phyloP scores from a whole-genome alignment of 352 stramenopile species.

The Phytophthora ramorum region DNA sequence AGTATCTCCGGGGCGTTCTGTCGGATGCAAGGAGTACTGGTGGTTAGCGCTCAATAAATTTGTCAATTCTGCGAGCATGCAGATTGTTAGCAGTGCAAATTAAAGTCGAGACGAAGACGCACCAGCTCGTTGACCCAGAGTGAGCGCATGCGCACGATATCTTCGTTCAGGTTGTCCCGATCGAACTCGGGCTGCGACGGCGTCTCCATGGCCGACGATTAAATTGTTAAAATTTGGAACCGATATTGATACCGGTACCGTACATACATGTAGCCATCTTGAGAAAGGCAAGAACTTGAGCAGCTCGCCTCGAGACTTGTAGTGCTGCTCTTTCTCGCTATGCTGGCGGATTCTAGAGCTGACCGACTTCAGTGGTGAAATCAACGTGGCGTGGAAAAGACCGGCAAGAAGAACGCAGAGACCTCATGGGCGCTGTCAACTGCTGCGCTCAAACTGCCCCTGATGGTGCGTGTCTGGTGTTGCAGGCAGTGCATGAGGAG shows the following conservation, averaged over 20 bases:
- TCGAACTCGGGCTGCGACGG: conserved; percentile 51
- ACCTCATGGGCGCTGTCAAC: conserved; percentile 40
- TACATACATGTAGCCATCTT: conserved; percentile 17
- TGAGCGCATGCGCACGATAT: conserved; percentile 69
- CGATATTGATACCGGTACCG: conserved; percentile 5
- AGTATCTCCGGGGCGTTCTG: conserved; percentile 86
- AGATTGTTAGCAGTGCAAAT: neutral
- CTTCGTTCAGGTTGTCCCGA: conserved; percentile 82
- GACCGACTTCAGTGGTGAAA: conserved; percentile 22
- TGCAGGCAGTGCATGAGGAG: neutral
- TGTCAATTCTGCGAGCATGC: conserved; percentile 22
- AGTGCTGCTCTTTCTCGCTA: conserved; percentile 37
- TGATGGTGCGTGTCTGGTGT: conserved; percentile 31
- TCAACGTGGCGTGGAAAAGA: conserved; percentile 21
- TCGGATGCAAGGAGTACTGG: neutral
- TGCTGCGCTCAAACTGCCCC: conserved; percentile 47
- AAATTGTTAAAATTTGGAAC: conserved; percentile 13
- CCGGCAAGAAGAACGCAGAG: conserved; percentile 6
- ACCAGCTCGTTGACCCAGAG: conserved; percentile 89
- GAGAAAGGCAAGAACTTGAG: conserved; percentile 39
- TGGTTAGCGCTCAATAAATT: conserved; percentile 6
- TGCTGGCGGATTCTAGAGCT: conserved; percentile 11
- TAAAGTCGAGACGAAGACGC: neutral
- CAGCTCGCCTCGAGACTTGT: conserved; percentile 7
- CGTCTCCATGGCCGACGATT: conserved; percentile 20